phyloP scores from a whole-genome alignment of 129 eudicot genomes.

The Tagetes patula region DNA sequence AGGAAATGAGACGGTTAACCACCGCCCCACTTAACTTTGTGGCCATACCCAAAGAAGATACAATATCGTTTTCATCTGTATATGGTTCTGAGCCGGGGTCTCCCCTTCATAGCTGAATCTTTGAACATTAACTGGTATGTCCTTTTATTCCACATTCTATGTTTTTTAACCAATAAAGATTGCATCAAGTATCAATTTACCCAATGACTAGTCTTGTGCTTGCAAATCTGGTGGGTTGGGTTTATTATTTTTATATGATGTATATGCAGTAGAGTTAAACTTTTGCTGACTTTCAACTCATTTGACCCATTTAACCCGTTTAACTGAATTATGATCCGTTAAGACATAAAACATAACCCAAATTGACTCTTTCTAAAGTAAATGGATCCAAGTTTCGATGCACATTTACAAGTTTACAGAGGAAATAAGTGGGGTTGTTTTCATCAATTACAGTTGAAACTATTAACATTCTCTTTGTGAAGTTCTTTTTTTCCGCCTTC shows the following conservation, averaged over 20 bases:
- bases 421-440: not conserved
- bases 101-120: conserved; percentile 55
- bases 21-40: conserved; percentile 77
- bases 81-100: conserved; percentile 90
- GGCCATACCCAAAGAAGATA: conserved; percentile 75
- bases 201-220: not conserved
- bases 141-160: not conserved
- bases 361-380: not conserved
- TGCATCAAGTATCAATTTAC: not conserved
- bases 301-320: no score
- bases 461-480: not conserved
- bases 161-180: not conserved
- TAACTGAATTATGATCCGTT: no score
- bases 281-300: not conserved
- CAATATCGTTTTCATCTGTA: conserved; percentile 78
- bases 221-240: not conserved
- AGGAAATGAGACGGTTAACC: conserved; percentile 76
- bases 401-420: not conserved
- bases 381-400: not conserved
- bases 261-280: not conserved
- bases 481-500: not conserved
- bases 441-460: not conserved
- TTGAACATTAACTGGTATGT: conserved; percentile 43
- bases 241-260: not conserved
- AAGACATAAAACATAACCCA: no score